Percentiles rank a stretch among this genome's conserved stretches.
Evolutionary conservation across 148 eudicot species (phyloP).

Genomic region (Gaultheria prostrata): DNA sequence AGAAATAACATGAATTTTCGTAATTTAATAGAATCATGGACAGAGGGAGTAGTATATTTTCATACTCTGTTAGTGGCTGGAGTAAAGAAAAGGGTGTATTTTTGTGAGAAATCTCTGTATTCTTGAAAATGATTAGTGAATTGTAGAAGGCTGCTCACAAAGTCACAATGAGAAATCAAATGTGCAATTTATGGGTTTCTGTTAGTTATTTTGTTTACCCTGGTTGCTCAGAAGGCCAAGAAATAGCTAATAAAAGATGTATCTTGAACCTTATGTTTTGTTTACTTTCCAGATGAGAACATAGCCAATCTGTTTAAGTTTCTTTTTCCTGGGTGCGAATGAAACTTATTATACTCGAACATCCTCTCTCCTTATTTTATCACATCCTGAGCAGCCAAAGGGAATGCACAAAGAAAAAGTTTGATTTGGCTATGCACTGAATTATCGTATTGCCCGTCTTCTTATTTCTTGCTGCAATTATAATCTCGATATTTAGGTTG

Average conservation of each 20-base stretch:
- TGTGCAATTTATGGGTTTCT: not conserved
- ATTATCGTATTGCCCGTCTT: not conserved
- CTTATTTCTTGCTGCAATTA: not conserved
- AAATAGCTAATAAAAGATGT: not conserved
- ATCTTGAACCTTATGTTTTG: not conserved
- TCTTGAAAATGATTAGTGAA: not conserved
- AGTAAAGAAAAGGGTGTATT: not conserved
- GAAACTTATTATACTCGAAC: not conserved
- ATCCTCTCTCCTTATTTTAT: not conserved
- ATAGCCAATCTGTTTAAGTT: not conserved
- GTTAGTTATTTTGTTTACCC: not conserved
- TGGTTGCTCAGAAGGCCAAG: not conserved
- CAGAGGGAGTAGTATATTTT: not conserved
- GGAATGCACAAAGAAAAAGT: not conserved
- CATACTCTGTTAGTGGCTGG: not conserved
- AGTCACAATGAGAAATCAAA: not conserved
- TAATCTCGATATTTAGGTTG: constrained; percentile 3
- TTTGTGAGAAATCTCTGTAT: not conserved
- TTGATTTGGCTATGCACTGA: not conserved
- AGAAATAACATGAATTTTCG: too few species aligned
- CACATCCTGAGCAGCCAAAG: not conserved
- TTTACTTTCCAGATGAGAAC: constrained; percentile 1
- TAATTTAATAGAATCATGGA: too few species aligned
- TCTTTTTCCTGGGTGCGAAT: not conserved
- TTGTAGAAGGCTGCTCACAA: not conserved